Percentiles rank a stretch among this genome's conserved stretches.
Evolutionary conservation across 1,284 basidiomycete species (phyloP).

Genomic region (Ustilago sp.): DNA sequence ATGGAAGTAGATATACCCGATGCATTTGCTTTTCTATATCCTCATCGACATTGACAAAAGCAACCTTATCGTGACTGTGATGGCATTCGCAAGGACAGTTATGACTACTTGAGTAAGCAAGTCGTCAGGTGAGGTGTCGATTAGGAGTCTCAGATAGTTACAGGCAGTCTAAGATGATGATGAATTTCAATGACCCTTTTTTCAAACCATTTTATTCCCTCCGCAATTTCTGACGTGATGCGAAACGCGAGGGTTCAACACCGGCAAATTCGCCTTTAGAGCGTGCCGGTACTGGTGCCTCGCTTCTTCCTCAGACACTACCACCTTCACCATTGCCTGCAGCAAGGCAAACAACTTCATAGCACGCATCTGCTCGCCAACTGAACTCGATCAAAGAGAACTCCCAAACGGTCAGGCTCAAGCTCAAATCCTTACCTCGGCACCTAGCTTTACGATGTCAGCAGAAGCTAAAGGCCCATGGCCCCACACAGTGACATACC

Average conservation of each 20-base stretch:
- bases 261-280: neutral
- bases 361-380: neutral
- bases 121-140: too few relatives aligned
- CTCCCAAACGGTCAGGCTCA: neutral
- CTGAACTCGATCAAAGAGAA: neutral
- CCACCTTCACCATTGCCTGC: neutral
- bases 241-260: constrained; percentile 12
- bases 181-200: neutral
- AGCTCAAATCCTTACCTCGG: neutral
- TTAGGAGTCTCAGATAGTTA: too few relatives aligned
- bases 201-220: neutral
- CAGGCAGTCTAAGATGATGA: too few relatives aligned
- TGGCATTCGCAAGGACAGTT: neutral
- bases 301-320: neutral
- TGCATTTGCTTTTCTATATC: constrained; percentile 4
- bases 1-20: constrained; percentile 17
- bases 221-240: neutral
- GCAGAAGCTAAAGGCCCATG: constrained; percentile 31
- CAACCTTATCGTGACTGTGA: neutral
- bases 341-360: neutral
- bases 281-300: constrained; percentile 3
- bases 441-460: constrained; percentile 11
- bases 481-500: constrained; percentile 35
- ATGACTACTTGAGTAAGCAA: too few relatives aligned
- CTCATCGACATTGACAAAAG: neutral